Base-by-base conservation (phyloP, 306 rosid species). In the Mucuna pruriens region DNA sequence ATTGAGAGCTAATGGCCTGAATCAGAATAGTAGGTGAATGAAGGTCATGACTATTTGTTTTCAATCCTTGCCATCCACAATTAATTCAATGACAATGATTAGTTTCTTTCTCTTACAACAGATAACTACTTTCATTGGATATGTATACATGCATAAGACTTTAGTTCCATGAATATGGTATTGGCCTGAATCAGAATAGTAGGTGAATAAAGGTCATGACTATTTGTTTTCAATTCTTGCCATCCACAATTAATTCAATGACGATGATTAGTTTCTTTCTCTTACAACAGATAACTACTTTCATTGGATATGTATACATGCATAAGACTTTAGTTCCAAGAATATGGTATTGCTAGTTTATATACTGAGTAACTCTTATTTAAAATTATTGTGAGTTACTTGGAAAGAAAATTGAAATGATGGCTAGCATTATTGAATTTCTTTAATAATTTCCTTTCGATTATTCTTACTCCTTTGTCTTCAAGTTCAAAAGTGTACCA, bases 21-120 rank as follows among this genome's bases (percentile, higher is more conserved):
- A 60, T 31, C 34, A 74, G 44, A 71, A 26, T 71, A 71, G 61
- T 25, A 40, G 76, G 57, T 49, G 52, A 58, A 58, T 63, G 69
- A 64, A 64, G 46, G 58, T n/a, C 60, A 9, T 17, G 20, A 11
- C 62, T 15, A 26, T 38, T 39, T 49, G 48, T 73, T 42, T 62
- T 38, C 80, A 49, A 36, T 81, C 58, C 10, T 49, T 81, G 45
- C 60, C 52, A 26, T 74, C 64, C 29, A 52, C 17, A 22, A 49
- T 48, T 38, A 36, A 72, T 72, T 71, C 42, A 72, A 16, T 39
- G 29, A 46, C 44, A 1, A 11, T 15, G 16, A 23, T 33, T 51
- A 25, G 64, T 55, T 61, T 72, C 55, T 20, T 79, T 62, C 60
- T 71, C 65, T 46, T 15, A 9, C 57, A 31, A 15, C 64, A 22